These are phyloP conservation scores for Bacterosira constricta DNA, from an alignment of 108 stramenopile species.

Conservation along the genomic window DNA sequence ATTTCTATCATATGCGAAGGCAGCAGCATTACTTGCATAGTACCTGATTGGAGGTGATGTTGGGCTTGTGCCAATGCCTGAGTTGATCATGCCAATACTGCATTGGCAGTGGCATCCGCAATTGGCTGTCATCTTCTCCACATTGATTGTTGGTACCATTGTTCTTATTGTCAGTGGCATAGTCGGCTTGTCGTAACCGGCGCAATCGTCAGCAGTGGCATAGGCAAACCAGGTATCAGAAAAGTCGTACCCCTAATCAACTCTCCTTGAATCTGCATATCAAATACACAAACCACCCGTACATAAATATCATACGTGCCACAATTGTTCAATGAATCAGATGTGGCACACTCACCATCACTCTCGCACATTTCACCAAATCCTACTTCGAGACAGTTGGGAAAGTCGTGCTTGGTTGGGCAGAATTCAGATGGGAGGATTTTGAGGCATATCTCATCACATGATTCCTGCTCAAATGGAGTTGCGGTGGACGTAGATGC, in stretches of 20 bases:
- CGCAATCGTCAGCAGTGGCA: too few species aligned
- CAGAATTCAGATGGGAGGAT: conserved; percentile 28
- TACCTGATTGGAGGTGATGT: too few species aligned
- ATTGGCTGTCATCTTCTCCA: too few species aligned
- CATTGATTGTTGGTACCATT: too few species aligned
- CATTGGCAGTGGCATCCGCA: too few species aligned
- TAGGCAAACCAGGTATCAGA: too few species aligned
- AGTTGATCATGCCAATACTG: too few species aligned
- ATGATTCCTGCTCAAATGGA: neutral
- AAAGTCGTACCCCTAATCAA: conserved; percentile 27
- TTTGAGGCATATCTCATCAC: conserved; percentile 40
- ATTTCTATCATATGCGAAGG: too few species aligned
- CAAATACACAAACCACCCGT: conserved; percentile 35
- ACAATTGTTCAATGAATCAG: conserved; percentile 46
- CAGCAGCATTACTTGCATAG: too few species aligned
- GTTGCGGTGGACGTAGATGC: neutral
- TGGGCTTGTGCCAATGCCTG: too few species aligned
- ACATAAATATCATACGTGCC: conserved; percentile 45
- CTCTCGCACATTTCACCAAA: conserved; percentile 43
- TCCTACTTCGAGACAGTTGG: conserved; percentile 37
- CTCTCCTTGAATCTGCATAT: conserved; percentile 31
- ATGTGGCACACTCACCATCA: conserved; percentile 43
- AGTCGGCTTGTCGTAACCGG: too few species aligned
- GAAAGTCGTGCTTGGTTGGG: conserved; percentile 24
- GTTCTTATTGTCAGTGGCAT: too few species aligned